Percentiles rank a stretch among this genome's conserved stretches.
These are phyloP conservation scores for Lasiodiplodia sp. DNA, from an alignment of 2,329 filamentous ascomycete genomes.

Conservation along the genomic window DNA sequence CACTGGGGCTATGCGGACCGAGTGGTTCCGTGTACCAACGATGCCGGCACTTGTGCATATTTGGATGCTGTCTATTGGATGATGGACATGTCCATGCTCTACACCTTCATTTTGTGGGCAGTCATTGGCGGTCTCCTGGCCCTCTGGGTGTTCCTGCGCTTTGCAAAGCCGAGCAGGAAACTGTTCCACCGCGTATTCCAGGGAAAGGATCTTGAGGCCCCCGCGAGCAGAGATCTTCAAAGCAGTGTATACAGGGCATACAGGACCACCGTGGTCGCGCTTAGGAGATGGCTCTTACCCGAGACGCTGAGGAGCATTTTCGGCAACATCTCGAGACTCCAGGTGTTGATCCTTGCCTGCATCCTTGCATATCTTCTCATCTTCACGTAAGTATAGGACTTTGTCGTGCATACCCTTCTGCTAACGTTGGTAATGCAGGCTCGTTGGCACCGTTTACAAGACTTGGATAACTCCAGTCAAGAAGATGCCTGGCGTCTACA, in stretches of 20 bases:
- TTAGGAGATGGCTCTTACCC: constrained; percentile 65
- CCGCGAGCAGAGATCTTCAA: constrained; percentile 33
- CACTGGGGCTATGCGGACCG: constrained; percentile 66
- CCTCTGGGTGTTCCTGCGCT: constrained; percentile 50
- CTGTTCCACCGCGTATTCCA: constrained; percentile 17
- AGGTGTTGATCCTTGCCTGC: constrained; percentile 67
- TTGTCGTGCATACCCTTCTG: background rate
- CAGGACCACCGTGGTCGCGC: constrained; percentile 50
- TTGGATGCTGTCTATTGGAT: constrained; percentile 62
- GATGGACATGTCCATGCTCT: constrained; percentile 63
- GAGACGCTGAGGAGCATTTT: constrained; percentile 67
- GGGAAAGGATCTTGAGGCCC: constrained; percentile 35
- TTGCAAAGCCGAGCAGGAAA: constrained; percentile 38
- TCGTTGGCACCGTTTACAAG: constrained; percentile 72
- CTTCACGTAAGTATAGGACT: constrained; percentile 58
- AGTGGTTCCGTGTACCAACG: constrained; percentile 64
- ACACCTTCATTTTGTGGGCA: constrained; percentile 65
- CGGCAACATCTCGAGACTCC: constrained; percentile 71
- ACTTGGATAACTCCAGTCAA: constrained; percentile 75
- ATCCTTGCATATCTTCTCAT: constrained; percentile 69
- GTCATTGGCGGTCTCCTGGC: constrained; percentile 58
- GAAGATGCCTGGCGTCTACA: constrained; percentile 60
- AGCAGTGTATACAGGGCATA: constrained; percentile 39
- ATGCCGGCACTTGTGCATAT: constrained; percentile 65
- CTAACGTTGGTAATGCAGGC: constrained; percentile 35